Base-by-base conservation (phyloP, 176 grass and related monocot genomes). In the Otatea glauca region DNA sequence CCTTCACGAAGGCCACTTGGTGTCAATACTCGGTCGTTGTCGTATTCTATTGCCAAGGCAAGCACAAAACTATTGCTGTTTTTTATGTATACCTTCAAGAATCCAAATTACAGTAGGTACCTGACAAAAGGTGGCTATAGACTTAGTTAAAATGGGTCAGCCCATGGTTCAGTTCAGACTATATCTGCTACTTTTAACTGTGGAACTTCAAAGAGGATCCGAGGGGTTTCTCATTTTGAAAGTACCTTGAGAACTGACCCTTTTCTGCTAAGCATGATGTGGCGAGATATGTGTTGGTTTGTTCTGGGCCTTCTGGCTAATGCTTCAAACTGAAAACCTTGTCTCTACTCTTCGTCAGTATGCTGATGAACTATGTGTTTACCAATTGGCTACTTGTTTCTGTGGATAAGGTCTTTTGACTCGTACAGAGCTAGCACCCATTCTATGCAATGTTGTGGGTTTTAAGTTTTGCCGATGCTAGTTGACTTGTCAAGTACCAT, bases 41-140 rank as follows among this genome's bases (percentile, higher is more conserved):
- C 96, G 0, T 92, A 83, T 73, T 85, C 82, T 64, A 93, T 98
- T 83, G 91, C 91, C 84, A 98, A 98, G 96, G 96, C 96, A 98
- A 98, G 96, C 89, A 79, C 83, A 89, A 87, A 89, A 88, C 72
- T 83, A 78, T 86, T n/a, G 62, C 56, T 94, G 81, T 37, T 89
- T 91, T 95, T 90, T 88, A 72, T 89, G 65, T 75, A 73, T 92
- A 83, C 86, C 81, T 81, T 92, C 86, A 90, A 87, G 89, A 94
- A 90, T 79, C 70, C 76, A 76, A 90, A 90, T 71, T 86, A 77
- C 51, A 85, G 70, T 92, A 90, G 44, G 81, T 81, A 85, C 44
- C 38, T 85, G 81, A 77, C 60, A 86, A 86, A 70, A 74, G 77
- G 83, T 89, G 72, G 70, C 41, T 86, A 78, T 65, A 25, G 77